Conservation (phyloP, 345 rosid species). For the Citrus maxima region DNA sequence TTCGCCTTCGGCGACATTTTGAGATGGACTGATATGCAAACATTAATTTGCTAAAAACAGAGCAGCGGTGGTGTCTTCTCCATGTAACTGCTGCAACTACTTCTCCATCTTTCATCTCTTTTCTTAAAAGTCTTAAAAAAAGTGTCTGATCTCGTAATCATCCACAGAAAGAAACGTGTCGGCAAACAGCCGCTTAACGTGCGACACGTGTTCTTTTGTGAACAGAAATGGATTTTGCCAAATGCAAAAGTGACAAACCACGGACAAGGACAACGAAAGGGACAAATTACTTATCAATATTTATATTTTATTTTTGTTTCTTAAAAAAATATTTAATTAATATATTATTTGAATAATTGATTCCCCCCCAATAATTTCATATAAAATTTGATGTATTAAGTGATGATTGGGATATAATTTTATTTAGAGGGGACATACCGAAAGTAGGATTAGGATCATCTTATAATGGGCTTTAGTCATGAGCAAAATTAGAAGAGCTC, state of each 20-base stretch:
- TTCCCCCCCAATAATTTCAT: too few relatives aligned
- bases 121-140: too few relatives aligned
- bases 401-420: too few relatives aligned
- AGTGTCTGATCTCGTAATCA: slow-evolving; percentile 9
- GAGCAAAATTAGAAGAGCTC: too few relatives aligned
- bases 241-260: background rate
- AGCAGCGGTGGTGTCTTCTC: background rate
- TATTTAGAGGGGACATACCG: too few relatives aligned
- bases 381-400: too few relatives aligned
- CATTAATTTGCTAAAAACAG: background rate
- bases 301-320: too few relatives aligned
- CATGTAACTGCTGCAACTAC: background rate
- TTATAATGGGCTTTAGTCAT: too few relatives aligned
- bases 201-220: background rate
- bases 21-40: background rate
- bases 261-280: background rate
- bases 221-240: background rate
- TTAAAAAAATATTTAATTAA: too few relatives aligned
- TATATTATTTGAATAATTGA: too few relatives aligned
- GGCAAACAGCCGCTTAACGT: background rate
- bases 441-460: too few relatives aligned
- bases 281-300: background rate
- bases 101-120: background rate
- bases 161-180: background rate
- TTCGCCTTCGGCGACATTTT: background rate